Evolutionary conservation across 345 rosid genomes (phyloP), one percentile per base, ranked within the genome.

Genomic region (Boechera divaricarpa): DNA sequence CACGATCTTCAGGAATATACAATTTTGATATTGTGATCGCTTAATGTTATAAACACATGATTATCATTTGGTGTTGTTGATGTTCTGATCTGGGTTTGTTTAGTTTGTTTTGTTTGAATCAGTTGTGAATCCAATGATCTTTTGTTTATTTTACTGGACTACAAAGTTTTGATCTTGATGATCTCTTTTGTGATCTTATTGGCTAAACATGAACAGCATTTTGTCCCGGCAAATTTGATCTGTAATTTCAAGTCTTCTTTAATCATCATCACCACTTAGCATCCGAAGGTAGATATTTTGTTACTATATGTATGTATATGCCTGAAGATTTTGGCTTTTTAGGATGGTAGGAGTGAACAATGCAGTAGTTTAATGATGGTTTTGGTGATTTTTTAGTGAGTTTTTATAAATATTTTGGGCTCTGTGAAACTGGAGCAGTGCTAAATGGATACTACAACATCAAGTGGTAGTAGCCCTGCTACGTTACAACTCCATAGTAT

Each of bases 361-460:
- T 77, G 81, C 39, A 70, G 10, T 33, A 33, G 7, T 5, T 33
- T 33, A 33, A 33, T 33, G 39, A 35, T 35, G 39, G 39, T 36
- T 36, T 31, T 31, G 32, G 32, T 31, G 4, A 1, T 35, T 49
- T 36, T 49, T 33, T 57, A 69, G 75, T 62, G 64, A 52, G 52
- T 54, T 10, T 10, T 15, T 12, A 15, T 56, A 26, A 36, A 65
- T 59, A 47, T 56, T 67, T 69, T 62, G 75, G 72, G 39, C 65
- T 44, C 59, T 74, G 78, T 56, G 31, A 53, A 63, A 63, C 13
- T 38, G 36, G 44, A 74, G 63, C 45, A 76, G 75, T 77, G 80
- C n/a, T 59, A 44, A 64, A 76, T 77, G 81, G 81, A 77, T 57
- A 39, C 80, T 63, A 54, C 80, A 33, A 48, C 76, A 36, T 70